Evolutionary conservation across 176 grass and related monocot genomes (phyloP).

Genomic region (Urochloa ruziziensis): DNA sequence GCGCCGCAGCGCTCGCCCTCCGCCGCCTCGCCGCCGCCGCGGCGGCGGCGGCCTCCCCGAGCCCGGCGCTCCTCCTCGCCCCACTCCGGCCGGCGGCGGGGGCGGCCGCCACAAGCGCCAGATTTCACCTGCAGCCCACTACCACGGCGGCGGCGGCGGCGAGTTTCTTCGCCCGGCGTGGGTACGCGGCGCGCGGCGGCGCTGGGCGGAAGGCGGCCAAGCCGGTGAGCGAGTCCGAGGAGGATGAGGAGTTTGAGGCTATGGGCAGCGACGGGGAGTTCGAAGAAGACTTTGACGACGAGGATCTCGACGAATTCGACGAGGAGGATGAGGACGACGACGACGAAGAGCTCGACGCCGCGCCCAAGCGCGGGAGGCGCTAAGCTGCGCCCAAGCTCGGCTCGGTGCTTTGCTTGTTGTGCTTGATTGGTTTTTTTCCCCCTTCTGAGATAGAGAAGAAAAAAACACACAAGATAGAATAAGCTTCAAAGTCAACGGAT

Average conservation of each 20-base stretch:
- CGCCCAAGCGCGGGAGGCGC: conserved; percentile 22
- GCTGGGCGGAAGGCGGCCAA: background rate
- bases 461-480: background rate
- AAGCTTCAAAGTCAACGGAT: background rate
- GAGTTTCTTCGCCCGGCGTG: conserved; percentile 5
- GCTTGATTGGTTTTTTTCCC: background rate
- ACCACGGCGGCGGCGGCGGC: background rate
- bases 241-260: background rate
- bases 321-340: background rate
- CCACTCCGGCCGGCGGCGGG: background rate
- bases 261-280: conserved; percentile 24
- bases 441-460: background rate
- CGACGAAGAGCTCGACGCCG: background rate
- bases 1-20: background rate
- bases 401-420: background rate
- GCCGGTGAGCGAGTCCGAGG: conserved; percentile 31
- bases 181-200: conserved; percentile 6
- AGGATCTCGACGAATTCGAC: background rate
- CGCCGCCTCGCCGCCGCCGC: too few relatives aligned
- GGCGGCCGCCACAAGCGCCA: background rate
- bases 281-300: conserved; percentile 17
- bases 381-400: background rate
- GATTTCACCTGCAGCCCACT: background rate
- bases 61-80: background rate
- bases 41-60: background rate